Evolutionary conservation across 768 basidiomycete genomes (phyloP), one percentile per base, ranked within the genome.

Genomic region (Stropharia rugosoannulata): DNA sequence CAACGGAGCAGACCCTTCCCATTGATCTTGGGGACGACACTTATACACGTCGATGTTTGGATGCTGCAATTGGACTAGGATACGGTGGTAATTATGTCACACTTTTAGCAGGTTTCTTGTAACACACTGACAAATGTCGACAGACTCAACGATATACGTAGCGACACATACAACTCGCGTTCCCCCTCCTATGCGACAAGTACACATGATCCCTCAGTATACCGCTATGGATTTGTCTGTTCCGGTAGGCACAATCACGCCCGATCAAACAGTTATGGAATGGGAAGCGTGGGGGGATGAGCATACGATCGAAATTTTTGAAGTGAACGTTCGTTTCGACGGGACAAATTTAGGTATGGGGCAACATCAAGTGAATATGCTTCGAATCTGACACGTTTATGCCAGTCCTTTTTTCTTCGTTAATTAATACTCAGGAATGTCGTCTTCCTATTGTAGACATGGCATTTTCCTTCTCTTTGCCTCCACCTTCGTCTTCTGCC

Each of bases 241-340:
- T 6, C 62, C 73, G 1, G 63, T 78, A 1, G 71, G 74, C 37
- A 58, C 63, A 25, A 45, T 44, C 38, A 50, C 62, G 32, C 59
- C 69, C 13, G 70, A 73, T n/a, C 56, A 65, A 6, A 68, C 66
- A 37, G 55, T 62, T 9, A 58, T 67, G n/a, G 71, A 75, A 39
- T 78, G 80, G 79, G 85, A 86, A 46, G 68, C 73, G 42, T 81
- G 80, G 70, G 80, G 83, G 4, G 86, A 88, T 64, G 85, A 88
- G 50, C 70, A 73, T 6, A 75, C 66, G 2, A 80, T 90, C 57
- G 81, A 86, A 36, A 58, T 90, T n/a, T 82, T 75, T 51, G 84
- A 87, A 68, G 75, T 87, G 9, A 75, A 75, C 27, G 63, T 89
- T 13, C 68, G 72, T 35, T 80, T 79, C 50, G 79, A 84, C 54